Percentiles rank a stretch among this genome's conserved stretches.
phyloP scores from a whole-genome alignment of 225 moss, liverwort and hornwort species.

The Marchantia paleacea region DNA sequence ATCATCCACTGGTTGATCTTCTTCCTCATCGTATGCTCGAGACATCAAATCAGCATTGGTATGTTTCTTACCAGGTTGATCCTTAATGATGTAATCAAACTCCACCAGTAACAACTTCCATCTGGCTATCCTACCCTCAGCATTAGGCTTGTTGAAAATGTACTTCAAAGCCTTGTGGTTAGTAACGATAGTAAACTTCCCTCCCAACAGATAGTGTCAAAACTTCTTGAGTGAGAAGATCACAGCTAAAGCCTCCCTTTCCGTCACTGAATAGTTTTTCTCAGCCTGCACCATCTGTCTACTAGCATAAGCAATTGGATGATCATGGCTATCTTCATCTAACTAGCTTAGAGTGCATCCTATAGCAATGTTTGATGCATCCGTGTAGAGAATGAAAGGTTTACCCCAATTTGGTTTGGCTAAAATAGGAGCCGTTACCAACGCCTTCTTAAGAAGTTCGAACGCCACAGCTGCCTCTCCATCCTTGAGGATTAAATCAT shows the following conservation, averaged over 20 bases:
- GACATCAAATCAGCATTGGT: slow-evolving; percentile 17
- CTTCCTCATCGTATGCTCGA: not conserved
- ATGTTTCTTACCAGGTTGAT: not conserved
- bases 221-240: slow-evolving; percentile 7
- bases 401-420: slow-evolving; percentile 7
- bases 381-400: not conserved
- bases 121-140: not conserved
- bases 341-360: slow-evolving; percentile 8
- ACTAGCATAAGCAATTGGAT: slow-evolving; percentile 11
- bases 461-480: not conserved
- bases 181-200: not conserved
- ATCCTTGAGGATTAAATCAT: not conserved
- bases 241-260: not conserved
- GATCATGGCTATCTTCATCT: not conserved
- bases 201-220: slow-evolving; percentile 2
- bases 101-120: not conserved
- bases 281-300: not conserved
- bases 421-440: not conserved
- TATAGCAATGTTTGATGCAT: slow-evolving; percentile 2
- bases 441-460: not conserved
- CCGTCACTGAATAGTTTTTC: not conserved
- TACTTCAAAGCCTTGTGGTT: not conserved
- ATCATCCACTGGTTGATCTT: not conserved
- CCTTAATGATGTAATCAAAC: not conserved
- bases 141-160: not conserved